phyloP scores from a whole-genome alignment of 1,139 yeast genomes.

The Lodderomyces elongisporus region DNA sequence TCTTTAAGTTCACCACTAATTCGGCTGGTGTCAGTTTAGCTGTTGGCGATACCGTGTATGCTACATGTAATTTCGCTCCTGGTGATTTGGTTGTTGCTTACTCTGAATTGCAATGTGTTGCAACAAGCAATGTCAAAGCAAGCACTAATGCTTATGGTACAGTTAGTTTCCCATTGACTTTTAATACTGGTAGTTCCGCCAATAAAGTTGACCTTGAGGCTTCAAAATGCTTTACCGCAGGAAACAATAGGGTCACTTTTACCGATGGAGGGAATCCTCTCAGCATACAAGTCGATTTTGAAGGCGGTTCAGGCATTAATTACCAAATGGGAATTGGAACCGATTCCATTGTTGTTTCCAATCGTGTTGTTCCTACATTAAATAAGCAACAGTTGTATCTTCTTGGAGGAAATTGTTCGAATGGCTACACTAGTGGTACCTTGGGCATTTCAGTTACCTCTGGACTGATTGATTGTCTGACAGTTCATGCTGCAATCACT shows the following conservation, averaged over 20 bases:
- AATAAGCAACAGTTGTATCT: slow-evolving; percentile 14
- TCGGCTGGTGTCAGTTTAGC: slow-evolving; percentile 14
- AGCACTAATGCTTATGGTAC: slow-evolving; percentile 18
- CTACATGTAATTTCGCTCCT: slow-evolving; percentile 21
- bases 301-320: slow-evolving; percentile 7
- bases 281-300: slow-evolving; percentile 15
- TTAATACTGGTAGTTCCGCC: slow-evolving; percentile 23
- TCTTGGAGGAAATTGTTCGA: slow-evolving; percentile 20
- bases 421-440: slow-evolving; percentile 22
- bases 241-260: slow-evolving; percentile 24
- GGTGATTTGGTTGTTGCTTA: slow-evolving; percentile 23
- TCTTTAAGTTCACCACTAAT: slow-evolving; percentile 23
- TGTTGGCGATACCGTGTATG: slow-evolving; percentile 18
- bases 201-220: slow-evolving; percentile 16
- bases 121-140: slow-evolving; percentile 12
- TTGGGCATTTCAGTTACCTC: slow-evolving; percentile 16
- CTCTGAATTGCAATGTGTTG: slow-evolving; percentile 24
- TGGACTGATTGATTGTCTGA: slow-evolving; percentile 19
- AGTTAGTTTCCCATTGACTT: slow-evolving; percentile 23
- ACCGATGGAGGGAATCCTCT: slow-evolving; percentile 23
- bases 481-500: slow-evolving; percentile 18
- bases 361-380: slow-evolving; percentile 16
- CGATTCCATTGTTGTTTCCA: slow-evolving; percentile 5
- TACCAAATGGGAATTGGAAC: background rate
- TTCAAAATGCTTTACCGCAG: slow-evolving; percentile 19